Percentiles rank a stretch among this genome's conserved stretches.
Evolutionary conservation across 345 rosid species (phyloP).

Genomic region (Linum trigynum): DNA sequence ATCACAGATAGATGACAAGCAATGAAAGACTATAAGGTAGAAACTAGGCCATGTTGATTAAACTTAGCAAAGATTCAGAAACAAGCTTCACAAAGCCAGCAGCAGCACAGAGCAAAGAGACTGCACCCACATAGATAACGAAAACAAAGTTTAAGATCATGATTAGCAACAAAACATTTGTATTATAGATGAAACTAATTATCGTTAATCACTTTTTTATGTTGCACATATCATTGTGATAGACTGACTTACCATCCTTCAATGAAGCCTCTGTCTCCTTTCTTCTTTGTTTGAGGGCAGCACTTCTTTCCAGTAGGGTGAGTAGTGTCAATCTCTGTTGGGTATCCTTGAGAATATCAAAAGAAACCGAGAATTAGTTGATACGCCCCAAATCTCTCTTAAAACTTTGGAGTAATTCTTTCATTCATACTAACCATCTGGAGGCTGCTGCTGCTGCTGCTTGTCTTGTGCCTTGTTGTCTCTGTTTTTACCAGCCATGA

Average conservation of each 20-base stretch:
- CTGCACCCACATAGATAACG: slow-evolving; percentile 20
- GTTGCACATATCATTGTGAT: neutral
- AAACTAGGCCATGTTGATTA: neutral
- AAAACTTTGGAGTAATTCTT: neutral
- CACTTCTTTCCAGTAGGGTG: slow-evolving; percentile 25
- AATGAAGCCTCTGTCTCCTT: slow-evolving; percentile 49
- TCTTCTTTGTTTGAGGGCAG: slow-evolving; percentile 28
- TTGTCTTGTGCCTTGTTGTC: neutral
- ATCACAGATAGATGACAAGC: neutral
- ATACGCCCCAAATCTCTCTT: neutral
- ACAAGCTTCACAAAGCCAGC: slow-evolving; percentile 59
- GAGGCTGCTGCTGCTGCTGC: neutral
- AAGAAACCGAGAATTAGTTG: neutral
- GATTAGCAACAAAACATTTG: neutral
- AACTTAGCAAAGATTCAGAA: slow-evolving; percentile 14
- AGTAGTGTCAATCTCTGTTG: slow-evolving; percentile 24
- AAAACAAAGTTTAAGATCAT: neutral
- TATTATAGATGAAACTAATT: neutral
- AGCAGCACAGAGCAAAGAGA: slow-evolving; percentile 58
- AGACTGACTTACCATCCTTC: slow-evolving; percentile 45
- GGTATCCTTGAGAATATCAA: slow-evolving; percentile 27
- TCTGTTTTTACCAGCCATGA: neutral
- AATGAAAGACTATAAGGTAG: neutral
- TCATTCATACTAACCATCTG: neutral
- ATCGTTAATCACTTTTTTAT: neutral